phyloP scores from a whole-genome alignment of 2,329 filamentous ascomycete genomes.

The Trichoderma polysporum region DNA sequence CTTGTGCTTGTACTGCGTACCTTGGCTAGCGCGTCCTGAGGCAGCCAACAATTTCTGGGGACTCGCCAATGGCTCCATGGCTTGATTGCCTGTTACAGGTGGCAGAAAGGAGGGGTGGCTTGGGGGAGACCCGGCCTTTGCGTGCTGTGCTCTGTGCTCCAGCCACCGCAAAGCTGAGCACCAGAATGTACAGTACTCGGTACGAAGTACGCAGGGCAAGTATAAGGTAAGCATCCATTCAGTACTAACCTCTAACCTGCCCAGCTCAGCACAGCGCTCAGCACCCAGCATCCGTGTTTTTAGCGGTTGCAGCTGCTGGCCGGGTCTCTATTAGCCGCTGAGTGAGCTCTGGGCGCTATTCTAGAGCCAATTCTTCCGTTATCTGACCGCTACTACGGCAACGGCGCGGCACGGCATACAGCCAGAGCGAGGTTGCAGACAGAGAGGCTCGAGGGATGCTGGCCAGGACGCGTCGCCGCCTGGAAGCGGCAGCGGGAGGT shows the following conservation, averaged over 20 bases:
- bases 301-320: background rate
- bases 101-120: constrained; percentile 13
- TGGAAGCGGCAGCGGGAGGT: constrained; percentile 15
- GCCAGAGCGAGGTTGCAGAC: background rate
- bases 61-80: constrained; percentile 13
- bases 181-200: background rate
- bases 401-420: background rate
- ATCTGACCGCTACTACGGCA: constrained; percentile 3
- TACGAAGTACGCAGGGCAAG: no score
- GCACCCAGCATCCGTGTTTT: background rate
- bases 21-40: constrained; percentile 20
- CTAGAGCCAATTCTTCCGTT: background rate
- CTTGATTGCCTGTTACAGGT: constrained; percentile 13
- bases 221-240: background rate
- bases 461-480: constrained; percentile 15
- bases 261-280: background rate
- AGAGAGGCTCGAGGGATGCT: background rate
- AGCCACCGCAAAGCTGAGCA: background rate
- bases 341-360: no score
- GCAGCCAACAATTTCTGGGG: constrained; percentile 21
- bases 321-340: no score
- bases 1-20: constrained; percentile 3
- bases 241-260: no score
- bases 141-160: background rate
- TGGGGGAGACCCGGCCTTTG: background rate